Percentiles rank a stretch among this genome's conserved stretches.
phyloP scores from a whole-genome alignment of 1,284 basidiomycete species.

The Ganoderma lingzhi region DNA sequence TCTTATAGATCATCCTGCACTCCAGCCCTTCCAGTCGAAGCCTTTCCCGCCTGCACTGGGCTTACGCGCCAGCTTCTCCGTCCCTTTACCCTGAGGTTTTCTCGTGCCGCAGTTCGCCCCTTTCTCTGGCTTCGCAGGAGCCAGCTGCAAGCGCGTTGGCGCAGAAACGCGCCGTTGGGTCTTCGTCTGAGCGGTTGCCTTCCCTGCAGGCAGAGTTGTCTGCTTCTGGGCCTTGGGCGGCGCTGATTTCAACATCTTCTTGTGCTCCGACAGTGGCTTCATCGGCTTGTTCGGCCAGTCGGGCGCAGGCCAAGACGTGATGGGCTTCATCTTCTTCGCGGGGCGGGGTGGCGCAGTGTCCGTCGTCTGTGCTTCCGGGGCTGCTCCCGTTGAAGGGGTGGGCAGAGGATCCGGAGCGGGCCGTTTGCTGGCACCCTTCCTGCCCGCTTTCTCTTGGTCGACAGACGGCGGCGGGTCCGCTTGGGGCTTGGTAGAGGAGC shows the following conservation, averaged over 20 bases:
- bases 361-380: background rate
- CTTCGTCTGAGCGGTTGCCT: background rate
- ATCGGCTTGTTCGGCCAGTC: constrained; percentile 19
- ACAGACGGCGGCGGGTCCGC: background rate
- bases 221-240: constrained; percentile 15
- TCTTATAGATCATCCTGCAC: constrained; percentile 11
- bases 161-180: constrained; percentile 20
- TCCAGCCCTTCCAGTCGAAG: constrained; percentile 35
- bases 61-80: constrained; percentile 12
- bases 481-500: background rate
- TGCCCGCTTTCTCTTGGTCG: too few species aligned
- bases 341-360: constrained; percentile 6
- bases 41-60: constrained; percentile 2
- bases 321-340: constrained; percentile 30
- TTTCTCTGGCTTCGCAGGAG: background rate
- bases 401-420: background rate
- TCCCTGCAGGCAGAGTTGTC: constrained; percentile 17
- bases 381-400: background rate
- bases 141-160: constrained; percentile 11
- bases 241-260: constrained; percentile 8
- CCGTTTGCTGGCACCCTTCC: constrained; percentile 5
- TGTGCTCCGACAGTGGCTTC: constrained; percentile 26
- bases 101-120: background rate
- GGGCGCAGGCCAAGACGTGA: constrained; percentile 25
- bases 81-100: constrained; percentile 14